These are phyloP conservation scores for Cydonia oblonga DNA, from an alignment of 331 rosid species.

Conservation along the genomic window DNA sequence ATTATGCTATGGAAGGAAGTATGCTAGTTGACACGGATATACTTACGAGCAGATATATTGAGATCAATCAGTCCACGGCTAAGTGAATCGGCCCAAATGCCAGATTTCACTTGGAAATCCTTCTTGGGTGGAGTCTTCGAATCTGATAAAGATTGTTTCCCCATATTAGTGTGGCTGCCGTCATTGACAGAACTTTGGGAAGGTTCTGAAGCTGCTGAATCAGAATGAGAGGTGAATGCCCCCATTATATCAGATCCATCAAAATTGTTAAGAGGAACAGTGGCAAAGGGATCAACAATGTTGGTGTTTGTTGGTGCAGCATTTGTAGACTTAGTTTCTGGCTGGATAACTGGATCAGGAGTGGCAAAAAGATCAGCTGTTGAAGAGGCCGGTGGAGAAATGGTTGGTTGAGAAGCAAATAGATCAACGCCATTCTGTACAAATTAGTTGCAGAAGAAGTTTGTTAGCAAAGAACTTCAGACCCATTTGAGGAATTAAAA, in stretches of 20 bases:
- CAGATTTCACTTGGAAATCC: conserved; percentile 83
- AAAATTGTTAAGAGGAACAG: conserved; percentile 74
- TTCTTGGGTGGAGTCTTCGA: conserved; percentile 41
- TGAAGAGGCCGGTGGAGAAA: conserved; percentile 43
- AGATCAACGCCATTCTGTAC: conserved; percentile 64
- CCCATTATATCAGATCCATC: conserved; percentile 77
- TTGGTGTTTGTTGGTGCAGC: conserved; percentile 28
- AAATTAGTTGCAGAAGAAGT: background rate
- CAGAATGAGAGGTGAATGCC: conserved; percentile 55
- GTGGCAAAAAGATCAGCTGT: conserved; percentile 60
- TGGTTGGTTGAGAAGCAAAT: conserved; percentile 59
- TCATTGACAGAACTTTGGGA: conserved; percentile 32
- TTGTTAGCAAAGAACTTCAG: conserved; percentile 1
- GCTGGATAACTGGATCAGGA: conserved; percentile 51
- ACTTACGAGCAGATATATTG: conserved; percentile 94
- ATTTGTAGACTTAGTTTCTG: conserved; percentile 41
- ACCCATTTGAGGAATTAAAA: background rate
- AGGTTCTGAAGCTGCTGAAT: conserved; percentile 47
- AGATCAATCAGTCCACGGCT: conserved; percentile 98
- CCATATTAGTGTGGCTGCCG: conserved; percentile 22
- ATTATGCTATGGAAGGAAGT: background rate
- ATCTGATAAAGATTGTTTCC: conserved; percentile 31
- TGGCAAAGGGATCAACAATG: conserved; percentile 76
- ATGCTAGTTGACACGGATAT: background rate
- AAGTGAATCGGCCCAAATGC: conserved; percentile 94